Evolutionary conservation across 2,329 filamentous ascomycete genomes (phyloP), one percentile per base, ranked within the genome.

Genomic region (Fusarium brachygibbosum): DNA sequence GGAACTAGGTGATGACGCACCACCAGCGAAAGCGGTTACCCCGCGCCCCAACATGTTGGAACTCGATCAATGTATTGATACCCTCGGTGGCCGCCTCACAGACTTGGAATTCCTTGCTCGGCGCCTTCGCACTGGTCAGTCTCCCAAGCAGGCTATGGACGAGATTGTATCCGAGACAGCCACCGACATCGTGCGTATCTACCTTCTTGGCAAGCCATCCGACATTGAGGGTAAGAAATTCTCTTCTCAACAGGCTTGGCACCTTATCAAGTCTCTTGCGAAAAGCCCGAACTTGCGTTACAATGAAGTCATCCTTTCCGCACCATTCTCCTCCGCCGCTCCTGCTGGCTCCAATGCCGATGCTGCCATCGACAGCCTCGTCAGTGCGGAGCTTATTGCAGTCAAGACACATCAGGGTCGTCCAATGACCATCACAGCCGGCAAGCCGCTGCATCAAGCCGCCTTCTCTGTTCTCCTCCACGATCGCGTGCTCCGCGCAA

Each of bases 51-150:
- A 94, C 66, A 82, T 96, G 9, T 78, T 80, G 1, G 92, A 94
- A 66, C 86, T 99, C 3, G 94, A 98, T 74, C 86, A 86, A 29
- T 94, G 92, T 71, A 97, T 98, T 69, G 87, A 90, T 29, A 87
- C 90, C 1, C 86, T 99, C 2, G 96, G 96, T 23, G 96, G 96
- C 3, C 92, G 96, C 5, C 86, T 99, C n/a, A 97, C 94, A 0
- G 96, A 99, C 76, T 89, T 99, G 21, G 95, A 98, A 76, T 97
- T 96, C 76, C 88, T 99, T 42, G 92, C 94, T n/a, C 89, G 95
- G 35, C 88, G 96, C 19, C 91, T 99, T 73, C 93, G 93, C 80
- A 89, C 91, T 1, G 95, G 96, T 17, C 94, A 98, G 78, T 91
- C 87, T 3, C 96, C 96, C 1, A 87, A 86, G 68, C 86, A 91